Conservation (phyloP, 2,329 filamentous ascomycete genomes). For the Cercospora brassicicola region DNA sequence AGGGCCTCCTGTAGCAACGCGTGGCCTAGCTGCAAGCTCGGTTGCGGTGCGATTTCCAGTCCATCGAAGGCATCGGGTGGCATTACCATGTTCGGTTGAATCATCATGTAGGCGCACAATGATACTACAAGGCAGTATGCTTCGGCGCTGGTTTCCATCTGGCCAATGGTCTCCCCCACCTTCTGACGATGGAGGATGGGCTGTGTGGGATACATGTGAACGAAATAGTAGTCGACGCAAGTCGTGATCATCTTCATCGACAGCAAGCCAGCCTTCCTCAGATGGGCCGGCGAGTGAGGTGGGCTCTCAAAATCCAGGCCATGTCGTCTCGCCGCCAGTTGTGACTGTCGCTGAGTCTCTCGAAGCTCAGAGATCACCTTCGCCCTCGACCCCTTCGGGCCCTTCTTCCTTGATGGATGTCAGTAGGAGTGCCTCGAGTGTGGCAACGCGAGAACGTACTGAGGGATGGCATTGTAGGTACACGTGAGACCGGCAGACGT, state of each 20-base stretch:
- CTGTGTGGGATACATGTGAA: conserved; percentile 64
- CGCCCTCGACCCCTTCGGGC: conserved; percentile 62
- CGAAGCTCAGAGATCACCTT: conserved; percentile 64
- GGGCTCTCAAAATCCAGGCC: conserved; percentile 45
- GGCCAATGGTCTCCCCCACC: conserved; percentile 55
- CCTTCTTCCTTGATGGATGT: conserved; percentile 50
- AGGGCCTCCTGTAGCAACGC: conserved; percentile 61
- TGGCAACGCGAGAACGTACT: conserved; percentile 33
- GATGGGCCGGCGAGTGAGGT: conserved; percentile 43
- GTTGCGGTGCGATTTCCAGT: conserved; percentile 50
- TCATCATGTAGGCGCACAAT: conserved; percentile 54
- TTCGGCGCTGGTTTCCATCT: conserved; percentile 55
- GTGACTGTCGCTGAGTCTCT: conserved; percentile 51
- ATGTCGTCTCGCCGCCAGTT: conserved; percentile 45
- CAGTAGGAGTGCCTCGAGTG: not conserved
- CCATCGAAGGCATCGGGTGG: conserved; percentile 48
- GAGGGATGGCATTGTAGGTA: conserved; percentile 64
- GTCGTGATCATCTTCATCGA: conserved; percentile 51
- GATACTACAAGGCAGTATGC: conserved; percentile 59
- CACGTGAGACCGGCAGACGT: conserved; percentile 59
- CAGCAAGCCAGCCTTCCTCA: conserved; percentile 52
- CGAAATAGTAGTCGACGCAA: conserved; percentile 63
- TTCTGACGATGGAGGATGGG: conserved; percentile 57
- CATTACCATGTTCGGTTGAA: conserved; percentile 50
- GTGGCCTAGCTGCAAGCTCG: conserved; percentile 51